Evolutionary conservation across 768 basidiomycete genomes (phyloP).

Genomic region (Neoboletus brunneissimus): DNA sequence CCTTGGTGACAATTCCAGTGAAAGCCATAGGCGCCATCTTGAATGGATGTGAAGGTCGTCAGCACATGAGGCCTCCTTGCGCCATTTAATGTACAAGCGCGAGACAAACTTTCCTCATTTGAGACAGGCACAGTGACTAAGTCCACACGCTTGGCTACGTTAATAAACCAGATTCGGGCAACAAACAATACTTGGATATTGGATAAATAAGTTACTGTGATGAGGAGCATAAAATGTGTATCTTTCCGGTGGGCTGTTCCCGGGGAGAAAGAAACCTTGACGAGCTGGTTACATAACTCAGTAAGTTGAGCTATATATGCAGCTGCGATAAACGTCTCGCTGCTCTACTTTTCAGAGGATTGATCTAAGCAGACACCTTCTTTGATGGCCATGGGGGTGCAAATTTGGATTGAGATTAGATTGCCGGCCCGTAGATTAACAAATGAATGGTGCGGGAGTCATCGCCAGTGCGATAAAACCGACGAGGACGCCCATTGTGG

Average conservation of each 20-base stretch:
- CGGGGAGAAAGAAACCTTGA: no score
- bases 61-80: background rate
- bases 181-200: no score
- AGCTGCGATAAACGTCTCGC: background rate
- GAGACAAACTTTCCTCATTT: conserved; percentile 4
- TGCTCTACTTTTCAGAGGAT: background rate
- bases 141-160: no score
- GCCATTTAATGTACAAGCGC: background rate
- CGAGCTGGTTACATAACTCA: no score
- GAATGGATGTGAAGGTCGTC: background rate
- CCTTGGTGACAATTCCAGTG: conserved; percentile 73
- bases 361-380: conserved; percentile 10
- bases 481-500: conserved; percentile 57
- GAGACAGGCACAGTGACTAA: no score
- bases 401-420: conserved; percentile 44
- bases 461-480: conserved; percentile 50
- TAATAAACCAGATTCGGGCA: no score
- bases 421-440: conserved; percentile 40
- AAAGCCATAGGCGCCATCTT: conserved; percentile 78
- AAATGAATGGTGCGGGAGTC: conserved; percentile 53
- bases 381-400: conserved; percentile 30
- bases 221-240: no score
- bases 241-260: no score
- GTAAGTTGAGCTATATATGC: background rate
- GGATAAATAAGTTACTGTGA: no score